Percentiles rank a stretch among this genome's conserved stretches.
Evolutionary conservation across 208 protist species (phyloP).

Genomic region (Wallacemonas collosoma): DNA sequence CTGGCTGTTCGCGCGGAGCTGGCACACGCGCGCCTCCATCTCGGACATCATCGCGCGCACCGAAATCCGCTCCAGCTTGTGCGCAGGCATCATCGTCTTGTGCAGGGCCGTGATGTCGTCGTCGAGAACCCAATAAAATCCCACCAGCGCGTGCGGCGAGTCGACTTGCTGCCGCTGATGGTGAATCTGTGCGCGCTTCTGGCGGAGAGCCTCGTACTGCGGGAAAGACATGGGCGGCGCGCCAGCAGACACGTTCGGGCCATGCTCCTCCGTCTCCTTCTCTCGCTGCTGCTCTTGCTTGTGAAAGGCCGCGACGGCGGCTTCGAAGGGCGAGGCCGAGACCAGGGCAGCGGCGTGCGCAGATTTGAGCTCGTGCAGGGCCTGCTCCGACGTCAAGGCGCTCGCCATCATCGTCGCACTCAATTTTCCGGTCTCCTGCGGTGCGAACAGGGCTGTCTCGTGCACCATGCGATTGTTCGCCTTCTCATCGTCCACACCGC

Average conservation of each 20-base stretch:
- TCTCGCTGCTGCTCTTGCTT: constrained; percentile 23
- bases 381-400: constrained; percentile 5
- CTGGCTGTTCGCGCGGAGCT: constrained; percentile 36
- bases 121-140: constrained; percentile 88
- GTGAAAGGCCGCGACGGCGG: constrained; percentile 26
- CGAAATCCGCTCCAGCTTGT: constrained; percentile 35
- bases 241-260: too few relatives aligned
- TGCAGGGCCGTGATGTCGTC: constrained; percentile 85
- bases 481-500: constrained; percentile 31
- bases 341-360: constrained; percentile 2
- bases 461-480: neutral
- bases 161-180: neutral
- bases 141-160: constrained; percentile 47
- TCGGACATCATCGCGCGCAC: constrained; percentile 59
- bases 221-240: neutral
- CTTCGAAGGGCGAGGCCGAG: constrained; percentile 15
- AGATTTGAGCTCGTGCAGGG: constrained; percentile 2
- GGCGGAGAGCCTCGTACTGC: constrained; percentile 12
- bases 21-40: constrained; percentile 47
- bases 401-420: constrained; percentile 11
- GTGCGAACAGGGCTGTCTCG: constrained; percentile 4
- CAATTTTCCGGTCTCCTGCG: constrained; percentile 1
- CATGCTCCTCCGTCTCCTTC: neutral
- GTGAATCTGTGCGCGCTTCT: neutral
- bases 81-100: constrained; percentile 12